Percentiles rank a stretch among this genome's conserved stretches.
phyloP scores from a whole-genome alignment of 768 basidiomycete genomes.

The Favolaschia claudopus region DNA sequence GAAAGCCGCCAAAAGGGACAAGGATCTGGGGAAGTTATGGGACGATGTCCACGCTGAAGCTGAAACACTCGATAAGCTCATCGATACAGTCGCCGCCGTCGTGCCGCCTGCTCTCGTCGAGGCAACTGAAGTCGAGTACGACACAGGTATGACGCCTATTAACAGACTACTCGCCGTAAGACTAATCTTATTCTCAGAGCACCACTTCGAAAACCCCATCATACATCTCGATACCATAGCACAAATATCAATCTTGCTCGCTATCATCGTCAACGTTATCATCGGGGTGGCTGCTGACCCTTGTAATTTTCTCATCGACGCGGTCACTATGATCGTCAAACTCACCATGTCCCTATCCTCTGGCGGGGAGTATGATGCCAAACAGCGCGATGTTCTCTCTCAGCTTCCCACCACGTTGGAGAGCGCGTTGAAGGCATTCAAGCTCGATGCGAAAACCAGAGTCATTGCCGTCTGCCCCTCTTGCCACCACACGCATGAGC shows the following conservation, averaged over 20 bases:
- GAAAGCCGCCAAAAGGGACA: conserved; percentile 13
- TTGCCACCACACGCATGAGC: conserved; percentile 22
- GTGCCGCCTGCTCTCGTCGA: conserved; percentile 7
- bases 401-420: conserved; percentile 22
- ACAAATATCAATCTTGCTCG: conserved; percentile 16
- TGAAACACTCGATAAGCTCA: conserved; percentile 12
- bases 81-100: conserved; percentile 15
- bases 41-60: conserved; percentile 14
- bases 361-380: conserved; percentile 11
- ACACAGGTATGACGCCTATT: conserved; percentile 15
- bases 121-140: conserved; percentile 1
- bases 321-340: conserved; percentile 22
- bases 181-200: conserved; percentile 13
- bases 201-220: conserved; percentile 26
- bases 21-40: conserved; percentile 9
- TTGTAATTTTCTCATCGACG: conserved; percentile 26
- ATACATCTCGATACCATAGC: conserved; percentile 9
- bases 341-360: conserved; percentile 16
- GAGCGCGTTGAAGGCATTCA: conserved; percentile 18
- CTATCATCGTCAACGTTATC: conserved; percentile 18
- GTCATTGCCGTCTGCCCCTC: conserved; percentile 18
- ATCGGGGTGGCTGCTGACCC: conserved; percentile 15
- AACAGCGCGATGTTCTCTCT: conserved; percentile 18
- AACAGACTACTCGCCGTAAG: neutral
- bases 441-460: conserved; percentile 22